Percentiles rank a stretch among this genome's conserved stretches.
Evolutionary conservation across 2,329 filamentous ascomycete genomes (phyloP).

Genomic region (Aspergillus clavatus): DNA sequence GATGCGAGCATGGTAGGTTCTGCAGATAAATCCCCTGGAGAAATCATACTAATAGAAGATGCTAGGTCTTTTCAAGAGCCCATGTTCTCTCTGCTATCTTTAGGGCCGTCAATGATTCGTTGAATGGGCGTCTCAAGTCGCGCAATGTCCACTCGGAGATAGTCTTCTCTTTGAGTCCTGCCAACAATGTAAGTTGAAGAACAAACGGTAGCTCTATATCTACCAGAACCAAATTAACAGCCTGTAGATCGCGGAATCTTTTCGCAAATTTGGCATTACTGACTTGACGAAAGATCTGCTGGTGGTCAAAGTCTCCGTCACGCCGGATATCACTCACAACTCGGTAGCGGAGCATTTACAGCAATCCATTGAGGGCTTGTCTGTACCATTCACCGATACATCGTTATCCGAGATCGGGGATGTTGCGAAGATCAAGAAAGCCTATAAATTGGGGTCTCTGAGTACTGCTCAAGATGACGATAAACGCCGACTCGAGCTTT

Average conservation of each 20-base stretch:
- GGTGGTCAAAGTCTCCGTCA: constrained; percentile 69
- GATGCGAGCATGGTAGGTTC: constrained; percentile 69
- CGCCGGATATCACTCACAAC: constrained; percentile 43
- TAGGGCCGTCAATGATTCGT: constrained; percentile 65
- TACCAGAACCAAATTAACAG: constrained; percentile 13
- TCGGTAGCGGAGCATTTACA: constrained; percentile 57
- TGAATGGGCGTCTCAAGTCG: constrained; percentile 62
- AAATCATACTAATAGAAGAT: constrained; percentile 6
- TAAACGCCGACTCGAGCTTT: constrained; percentile 52
- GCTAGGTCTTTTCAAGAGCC: constrained; percentile 62
- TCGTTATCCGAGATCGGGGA: constrained; percentile 59
- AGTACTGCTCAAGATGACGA: constrained; percentile 35
- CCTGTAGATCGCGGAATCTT: constrained; percentile 78
- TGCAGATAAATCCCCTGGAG: not conserved
- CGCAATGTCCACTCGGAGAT: constrained; percentile 87
- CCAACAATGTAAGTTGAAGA: constrained; percentile 64
- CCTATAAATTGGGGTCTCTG: constrained; percentile 75
- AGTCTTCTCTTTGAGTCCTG: constrained; percentile 72
- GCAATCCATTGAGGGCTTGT: constrained; percentile 57
- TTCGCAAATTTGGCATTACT: constrained; percentile 78
- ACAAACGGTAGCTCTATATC: not conserved
- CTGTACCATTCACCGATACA: constrained; percentile 58
- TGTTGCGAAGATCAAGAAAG: constrained; percentile 67
- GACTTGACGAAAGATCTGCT: constrained; percentile 68
- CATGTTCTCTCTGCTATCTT: constrained; percentile 74